phyloP scores from a whole-genome alignment of 192 early-diverging fungal genomes.

The Pilaira anomala region DNA sequence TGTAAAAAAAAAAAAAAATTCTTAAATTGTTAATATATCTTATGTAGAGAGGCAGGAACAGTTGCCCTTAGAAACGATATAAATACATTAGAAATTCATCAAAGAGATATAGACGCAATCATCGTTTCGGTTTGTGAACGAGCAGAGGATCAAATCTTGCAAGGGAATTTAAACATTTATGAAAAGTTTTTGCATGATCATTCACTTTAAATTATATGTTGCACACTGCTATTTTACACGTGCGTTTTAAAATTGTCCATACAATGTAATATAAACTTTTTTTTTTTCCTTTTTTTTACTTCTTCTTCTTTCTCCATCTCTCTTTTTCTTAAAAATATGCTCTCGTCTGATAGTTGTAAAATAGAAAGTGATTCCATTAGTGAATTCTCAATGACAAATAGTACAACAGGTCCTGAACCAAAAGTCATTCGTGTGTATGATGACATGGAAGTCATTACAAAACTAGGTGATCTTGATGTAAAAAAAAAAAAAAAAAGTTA shows the following conservation, averaged over 20 bases:
- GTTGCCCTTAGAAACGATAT: slow-evolving; percentile 23
- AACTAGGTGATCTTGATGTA: slow-evolving; percentile 10
- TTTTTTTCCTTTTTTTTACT: neutral
- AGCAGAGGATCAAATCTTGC: slow-evolving; percentile 18
- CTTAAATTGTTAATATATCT: too few relatives aligned
- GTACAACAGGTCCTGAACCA: neutral
- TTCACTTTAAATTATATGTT: slow-evolving; percentile 3
- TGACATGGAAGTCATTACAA: slow-evolving; percentile 12
- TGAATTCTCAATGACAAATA: neutral
- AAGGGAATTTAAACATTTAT: slow-evolving; percentile 12
- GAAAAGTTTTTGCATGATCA: slow-evolving; percentile 27
- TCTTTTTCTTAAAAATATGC: slow-evolving; percentile 4
- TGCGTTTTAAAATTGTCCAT: too few relatives aligned
- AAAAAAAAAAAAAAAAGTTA: neutral
- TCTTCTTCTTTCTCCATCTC: neutral
- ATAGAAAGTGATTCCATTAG: neutral
- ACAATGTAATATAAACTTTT: neutral
- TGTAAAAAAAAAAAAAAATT: neutral
- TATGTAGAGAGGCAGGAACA: slow-evolving; percentile 26
- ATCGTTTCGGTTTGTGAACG: slow-evolving; percentile 2
- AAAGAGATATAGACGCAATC: slow-evolving; percentile 8
- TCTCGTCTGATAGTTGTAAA: slow-evolving; percentile 6
- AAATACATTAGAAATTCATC: slow-evolving; percentile 1
- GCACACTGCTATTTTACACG: too few relatives aligned
- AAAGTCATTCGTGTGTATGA: slow-evolving; percentile 2